phyloP scores from a whole-genome alignment of 176 grass and related monocot species.

The Carex kokanica region DNA sequence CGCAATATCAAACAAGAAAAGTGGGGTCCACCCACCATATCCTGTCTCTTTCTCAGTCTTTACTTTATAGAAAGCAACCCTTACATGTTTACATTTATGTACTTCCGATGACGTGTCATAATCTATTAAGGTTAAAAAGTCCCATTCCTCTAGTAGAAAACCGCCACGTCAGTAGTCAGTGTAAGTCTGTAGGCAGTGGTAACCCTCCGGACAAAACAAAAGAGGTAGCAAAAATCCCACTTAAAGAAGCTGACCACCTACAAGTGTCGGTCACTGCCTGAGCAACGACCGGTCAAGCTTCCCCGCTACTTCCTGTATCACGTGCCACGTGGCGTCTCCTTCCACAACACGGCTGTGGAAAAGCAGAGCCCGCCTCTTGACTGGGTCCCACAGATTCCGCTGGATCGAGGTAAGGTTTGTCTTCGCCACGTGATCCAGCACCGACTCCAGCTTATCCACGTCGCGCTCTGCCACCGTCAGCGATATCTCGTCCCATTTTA shows the following conservation, averaged over 20 bases:
- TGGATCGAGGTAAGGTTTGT: conserved; percentile 74
- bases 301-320: conserved; percentile 53
- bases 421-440: conserved; percentile 62
- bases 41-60: background rate
- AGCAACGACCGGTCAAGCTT: conserved; percentile 36
- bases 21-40: background rate
- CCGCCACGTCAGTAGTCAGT: background rate
- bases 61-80: background rate
- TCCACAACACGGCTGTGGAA: conserved; percentile 49
- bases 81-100: background rate
- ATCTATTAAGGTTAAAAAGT: background rate
- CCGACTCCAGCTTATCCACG: conserved; percentile 49
- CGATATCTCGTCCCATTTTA: conserved; percentile 73
- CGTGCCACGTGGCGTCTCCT: conserved; percentile 93
- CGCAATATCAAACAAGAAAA: background rate
- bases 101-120: background rate
- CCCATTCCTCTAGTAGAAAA: background rate
- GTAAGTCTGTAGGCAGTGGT: background rate
- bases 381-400: conserved; percentile 79
- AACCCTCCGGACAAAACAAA: background rate
- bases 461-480: conserved; percentile 63
- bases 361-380: conserved; percentile 50
- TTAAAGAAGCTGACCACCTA: conserved; percentile 30
- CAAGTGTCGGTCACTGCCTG: conserved; percentile 29
- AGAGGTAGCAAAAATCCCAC: background rate